Percentiles rank a stretch among this genome's conserved stretches.
These are phyloP conservation scores for Candida corydali DNA, from an alignment of 805 yeast species.

Conservation along the genomic window DNA sequence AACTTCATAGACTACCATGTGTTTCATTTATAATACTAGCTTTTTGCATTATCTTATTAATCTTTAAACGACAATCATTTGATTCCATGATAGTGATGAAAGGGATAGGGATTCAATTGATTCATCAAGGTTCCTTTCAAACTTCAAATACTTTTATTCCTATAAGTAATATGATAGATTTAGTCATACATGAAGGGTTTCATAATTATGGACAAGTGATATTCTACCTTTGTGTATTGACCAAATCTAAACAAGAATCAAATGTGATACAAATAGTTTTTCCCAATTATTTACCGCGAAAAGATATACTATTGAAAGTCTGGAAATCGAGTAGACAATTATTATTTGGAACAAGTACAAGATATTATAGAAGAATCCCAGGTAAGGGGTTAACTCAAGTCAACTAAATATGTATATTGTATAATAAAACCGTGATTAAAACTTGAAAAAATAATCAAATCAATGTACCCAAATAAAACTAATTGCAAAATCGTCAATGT, in stretches of 20 bases:
- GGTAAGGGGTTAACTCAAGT: slow-evolving; percentile 30
- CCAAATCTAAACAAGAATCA: slow-evolving; percentile 25
- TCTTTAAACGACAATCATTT: slow-evolving; percentile 30
- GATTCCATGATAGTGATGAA: slow-evolving; percentile 42
- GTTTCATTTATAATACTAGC: slow-evolving; percentile 4
- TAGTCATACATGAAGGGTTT: slow-evolving; percentile 75
- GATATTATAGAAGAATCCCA: slow-evolving; percentile 34
- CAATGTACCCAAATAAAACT: neutral
- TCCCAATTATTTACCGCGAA: slow-evolving; percentile 39
- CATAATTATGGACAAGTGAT: slow-evolving; percentile 59
- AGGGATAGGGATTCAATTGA: slow-evolving; percentile 46
- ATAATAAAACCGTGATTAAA: neutral
- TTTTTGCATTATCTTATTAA: slow-evolving; percentile 10
- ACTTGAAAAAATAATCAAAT: neutral
- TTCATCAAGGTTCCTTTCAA: slow-evolving; percentile 23
- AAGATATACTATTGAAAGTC: slow-evolving; percentile 35
- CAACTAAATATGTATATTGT: slow-evolving; percentile 1
- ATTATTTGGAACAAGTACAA: slow-evolving; percentile 26
- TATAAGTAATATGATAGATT: slow-evolving; percentile 51
- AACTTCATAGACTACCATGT: neutral
- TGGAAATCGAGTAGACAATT: slow-evolving; percentile 36
- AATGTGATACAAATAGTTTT: slow-evolving; percentile 32
- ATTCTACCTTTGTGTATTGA: slow-evolving; percentile 58
- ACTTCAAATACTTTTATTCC: slow-evolving; percentile 47
- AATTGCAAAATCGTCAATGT: neutral